Evolutionary conservation across 139 green algal species (phyloP).

Genomic region (Haematococcus sp.): DNA sequence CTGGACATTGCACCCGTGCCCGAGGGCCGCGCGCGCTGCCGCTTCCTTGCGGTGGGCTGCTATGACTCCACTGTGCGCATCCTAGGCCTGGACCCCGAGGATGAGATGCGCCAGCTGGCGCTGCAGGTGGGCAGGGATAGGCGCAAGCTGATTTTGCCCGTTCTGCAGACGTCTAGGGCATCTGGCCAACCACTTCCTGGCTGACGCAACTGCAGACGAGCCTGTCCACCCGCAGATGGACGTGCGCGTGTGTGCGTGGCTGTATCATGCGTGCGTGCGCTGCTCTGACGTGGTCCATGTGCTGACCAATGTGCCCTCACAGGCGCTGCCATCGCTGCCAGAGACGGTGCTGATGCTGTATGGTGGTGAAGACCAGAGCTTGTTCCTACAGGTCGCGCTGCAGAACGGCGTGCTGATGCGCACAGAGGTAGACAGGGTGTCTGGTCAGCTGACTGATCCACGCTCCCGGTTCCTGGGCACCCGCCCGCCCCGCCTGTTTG

Average conservation of each 20-base stretch:
- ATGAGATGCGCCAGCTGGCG: conserved; percentile 65
- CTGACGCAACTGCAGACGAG: neutral
- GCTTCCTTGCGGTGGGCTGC: conserved; percentile 86
- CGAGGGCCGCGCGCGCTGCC: conserved; percentile 52
- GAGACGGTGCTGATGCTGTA: conserved; percentile 80
- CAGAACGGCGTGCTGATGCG: conserved; percentile 92
- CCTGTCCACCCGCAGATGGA: neutral
- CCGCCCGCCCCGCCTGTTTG: conserved; percentile 76
- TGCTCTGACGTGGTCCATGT: neutral
- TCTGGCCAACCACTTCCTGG: too few species aligned
- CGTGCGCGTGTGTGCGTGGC: conserved; percentile 2
- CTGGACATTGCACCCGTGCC: conserved; percentile 69
- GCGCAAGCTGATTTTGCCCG: neutral
- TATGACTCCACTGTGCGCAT: conserved; percentile 88
- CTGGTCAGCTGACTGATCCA: conserved; percentile 72
- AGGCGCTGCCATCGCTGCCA: conserved; percentile 61
- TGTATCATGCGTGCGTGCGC: neutral
- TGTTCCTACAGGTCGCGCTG: conserved; percentile 94
- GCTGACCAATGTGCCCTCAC: conserved; percentile 1
- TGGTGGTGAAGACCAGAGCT: conserved; percentile 39
- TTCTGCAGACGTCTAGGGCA: neutral
- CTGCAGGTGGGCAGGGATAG: conserved; percentile 55
- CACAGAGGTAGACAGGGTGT: conserved; percentile 68
- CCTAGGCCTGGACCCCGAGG: conserved; percentile 85
- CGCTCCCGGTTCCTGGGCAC: conserved; percentile 93